These are phyloP conservation scores for Solanum rostratum DNA, from an alignment of 257 asterid genomes.

Conservation along the genomic window DNA sequence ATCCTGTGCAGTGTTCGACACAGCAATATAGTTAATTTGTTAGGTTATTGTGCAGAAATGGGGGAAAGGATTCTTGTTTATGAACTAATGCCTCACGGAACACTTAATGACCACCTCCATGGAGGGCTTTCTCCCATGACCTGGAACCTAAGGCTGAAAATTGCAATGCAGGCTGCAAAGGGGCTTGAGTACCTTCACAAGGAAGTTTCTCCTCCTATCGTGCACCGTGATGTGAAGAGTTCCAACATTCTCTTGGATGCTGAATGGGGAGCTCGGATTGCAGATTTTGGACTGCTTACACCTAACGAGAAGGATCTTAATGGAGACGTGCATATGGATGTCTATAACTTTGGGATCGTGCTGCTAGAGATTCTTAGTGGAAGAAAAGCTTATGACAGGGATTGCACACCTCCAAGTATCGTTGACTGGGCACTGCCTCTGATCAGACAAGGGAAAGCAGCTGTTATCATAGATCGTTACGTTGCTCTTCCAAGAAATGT, in stretches of 20 bases:
- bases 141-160: slow-evolving; percentile 68
- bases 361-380: slow-evolving; percentile 87
- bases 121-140: slow-evolving; percentile 67
- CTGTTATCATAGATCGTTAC: slow-evolving; percentile 63
- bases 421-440: slow-evolving; percentile 84
- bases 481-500: slow-evolving; percentile 69
- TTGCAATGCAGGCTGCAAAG: slow-evolving; percentile 75
- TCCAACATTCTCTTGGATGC: slow-evolving; percentile 79
- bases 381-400: slow-evolving; percentile 59
- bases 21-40: slow-evolving; percentile 59
- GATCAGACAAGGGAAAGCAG: slow-evolving; percentile 70
- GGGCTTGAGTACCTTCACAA: slow-evolving; percentile 78
- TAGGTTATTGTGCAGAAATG: slow-evolving; percentile 94
- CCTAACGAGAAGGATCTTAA: slow-evolving; percentile 40
- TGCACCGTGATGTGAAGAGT: slow-evolving; percentile 73
- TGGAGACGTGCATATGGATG: slow-evolving; percentile 52
- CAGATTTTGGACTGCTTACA: slow-evolving; percentile 59
- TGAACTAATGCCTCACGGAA: slow-evolving; percentile 87
- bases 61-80: slow-evolving; percentile 88
- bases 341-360: slow-evolving; percentile 72
- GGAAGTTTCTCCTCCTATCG: slow-evolving; percentile 68
- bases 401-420: slow-evolving; percentile 55
- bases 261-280: slow-evolving; percentile 70
- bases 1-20: slow-evolving; percentile 77
- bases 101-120: slow-evolving; percentile 89